Conservation (phyloP, 2,329 filamentous ascomycete species). For the Amylocarpus encephaloides region DNA sequence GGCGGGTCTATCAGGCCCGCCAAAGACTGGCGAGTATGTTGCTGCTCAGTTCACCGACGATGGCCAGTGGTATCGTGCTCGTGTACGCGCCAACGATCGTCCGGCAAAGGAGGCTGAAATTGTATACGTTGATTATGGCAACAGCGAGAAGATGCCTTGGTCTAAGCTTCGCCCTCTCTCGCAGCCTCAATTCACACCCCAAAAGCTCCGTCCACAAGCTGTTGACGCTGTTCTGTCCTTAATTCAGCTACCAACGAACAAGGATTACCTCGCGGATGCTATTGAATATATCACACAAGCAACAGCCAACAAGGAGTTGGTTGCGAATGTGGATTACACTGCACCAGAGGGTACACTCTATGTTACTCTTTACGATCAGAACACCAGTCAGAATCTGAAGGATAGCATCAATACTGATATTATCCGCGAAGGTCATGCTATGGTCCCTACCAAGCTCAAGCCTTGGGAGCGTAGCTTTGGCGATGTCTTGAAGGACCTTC, state of each 20-base stretch:
- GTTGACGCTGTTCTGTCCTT: conserved; percentile 81
- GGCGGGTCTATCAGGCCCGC: conserved; percentile 63
- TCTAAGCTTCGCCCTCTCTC: conserved; percentile 73
- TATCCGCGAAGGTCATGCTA: conserved; percentile 73
- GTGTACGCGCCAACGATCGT: conserved; percentile 87
- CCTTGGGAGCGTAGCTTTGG: conserved; percentile 77
- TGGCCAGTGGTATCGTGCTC: conserved; percentile 89
- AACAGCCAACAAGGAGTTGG: conserved; percentile 69
- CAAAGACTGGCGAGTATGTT: conserved; percentile 87
- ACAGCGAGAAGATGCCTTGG: conserved; percentile 86
- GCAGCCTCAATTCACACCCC: conserved; percentile 68
- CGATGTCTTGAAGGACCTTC: conserved; percentile 65
- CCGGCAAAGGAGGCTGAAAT: conserved; percentile 84
- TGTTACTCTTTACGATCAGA: conserved; percentile 81
- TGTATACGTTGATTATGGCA: conserved; percentile 93
- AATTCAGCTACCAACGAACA: conserved; percentile 74
- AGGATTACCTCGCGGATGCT: conserved; percentile 79
- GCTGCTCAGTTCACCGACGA: conserved; percentile 87
- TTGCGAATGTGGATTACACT: conserved; percentile 84
- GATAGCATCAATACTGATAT: conserved; percentile 89
- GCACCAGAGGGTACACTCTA: conserved; percentile 78
- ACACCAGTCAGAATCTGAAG: conserved; percentile 53
- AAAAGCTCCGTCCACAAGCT: conserved; percentile 83
- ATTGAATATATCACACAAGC: conserved; percentile 68
- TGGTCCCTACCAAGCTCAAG: conserved; percentile 90